These are phyloP conservation scores for Cercospora beticola DNA, from an alignment of 2,329 filamentous ascomycete genomes.

Conservation along the genomic window DNA sequence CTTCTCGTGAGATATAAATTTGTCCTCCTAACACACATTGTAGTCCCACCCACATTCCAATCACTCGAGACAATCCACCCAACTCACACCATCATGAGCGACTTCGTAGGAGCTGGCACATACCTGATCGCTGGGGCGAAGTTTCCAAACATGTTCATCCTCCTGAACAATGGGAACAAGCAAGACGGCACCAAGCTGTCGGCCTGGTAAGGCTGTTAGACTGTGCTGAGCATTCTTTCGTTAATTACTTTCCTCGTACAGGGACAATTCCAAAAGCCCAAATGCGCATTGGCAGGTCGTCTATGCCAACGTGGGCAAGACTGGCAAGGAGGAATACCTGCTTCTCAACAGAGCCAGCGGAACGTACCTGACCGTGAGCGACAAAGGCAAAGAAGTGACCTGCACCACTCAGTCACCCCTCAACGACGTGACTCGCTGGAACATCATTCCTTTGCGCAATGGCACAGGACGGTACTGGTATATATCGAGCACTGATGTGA, in stretches of 20 bases:
- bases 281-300: background rate
- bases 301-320: background rate
- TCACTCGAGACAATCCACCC: background rate
- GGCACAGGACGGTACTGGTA: background rate
- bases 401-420: background rate
- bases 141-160: background rate
- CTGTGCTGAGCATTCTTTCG: background rate
- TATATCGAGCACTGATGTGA: background rate
- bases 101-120: background rate
- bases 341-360: slow-evolving; percentile 20
- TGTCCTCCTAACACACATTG: background rate
- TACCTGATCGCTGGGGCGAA: background rate
- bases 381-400: background rate
- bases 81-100: background rate
- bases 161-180: background rate
- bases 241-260: background rate
- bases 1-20: background rate
- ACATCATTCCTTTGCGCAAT: background rate
- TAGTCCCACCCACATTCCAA: background rate
- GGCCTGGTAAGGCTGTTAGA: background rate
- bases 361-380: slow-evolving; percentile 28
- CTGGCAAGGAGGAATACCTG: background rate
- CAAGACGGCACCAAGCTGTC: background rate
- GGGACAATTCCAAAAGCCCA: background rate
- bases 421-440: background rate